Conservation (phyloP, 1,284 basidiomycete genomes). For the Fomitopsis pinicola region DNA sequence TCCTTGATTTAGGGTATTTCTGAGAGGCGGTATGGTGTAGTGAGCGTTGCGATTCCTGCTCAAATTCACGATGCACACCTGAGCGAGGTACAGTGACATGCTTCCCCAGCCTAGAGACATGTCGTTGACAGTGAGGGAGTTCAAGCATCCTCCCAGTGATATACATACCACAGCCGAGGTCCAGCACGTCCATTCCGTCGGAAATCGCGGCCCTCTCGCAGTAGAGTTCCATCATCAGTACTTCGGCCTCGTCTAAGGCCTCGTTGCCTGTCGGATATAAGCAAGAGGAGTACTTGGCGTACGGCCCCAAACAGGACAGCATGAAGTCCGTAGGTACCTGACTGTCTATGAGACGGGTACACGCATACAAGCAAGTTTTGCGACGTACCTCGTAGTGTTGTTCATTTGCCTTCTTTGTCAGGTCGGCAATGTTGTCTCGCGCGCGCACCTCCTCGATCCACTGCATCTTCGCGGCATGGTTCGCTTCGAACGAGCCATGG, state of each 20-base stretch:
- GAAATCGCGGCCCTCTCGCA: slow-evolving; percentile 62
- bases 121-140: not conserved
- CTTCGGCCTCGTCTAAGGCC: slow-evolving; percentile 65
- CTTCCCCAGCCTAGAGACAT: slow-evolving; percentile 63
- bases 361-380: not conserved
- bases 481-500: slow-evolving; percentile 55
- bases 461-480: slow-evolving; percentile 64
- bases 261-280: slow-evolving; percentile 65
- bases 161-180: slow-evolving; percentile 64
- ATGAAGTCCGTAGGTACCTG: slow-evolving; percentile 70
- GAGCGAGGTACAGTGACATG: slow-evolving; percentile 63
- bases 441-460: slow-evolving; percentile 54
- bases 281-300: slow-evolving; percentile 71
- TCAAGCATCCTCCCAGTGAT: not conserved
- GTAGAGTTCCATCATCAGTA: slow-evolving; percentile 68
- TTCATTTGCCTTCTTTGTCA: slow-evolving; percentile 71
- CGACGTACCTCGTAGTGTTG: slow-evolving; percentile 70
- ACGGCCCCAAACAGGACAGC: slow-evolving; percentile 57
- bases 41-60: not conserved
- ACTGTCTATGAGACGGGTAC: not conserved
- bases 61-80: slow-evolving; percentile 32
- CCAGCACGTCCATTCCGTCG: slow-evolving; percentile 67
- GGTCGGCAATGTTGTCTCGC: slow-evolving; percentile 56
- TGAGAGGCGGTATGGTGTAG: slow-evolving; percentile 18
- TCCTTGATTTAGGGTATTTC: slow-evolving; percentile 68